Conservation (phyloP, 495 filamentous ascomycete genomes). For the Talaromyces adpressus region DNA sequence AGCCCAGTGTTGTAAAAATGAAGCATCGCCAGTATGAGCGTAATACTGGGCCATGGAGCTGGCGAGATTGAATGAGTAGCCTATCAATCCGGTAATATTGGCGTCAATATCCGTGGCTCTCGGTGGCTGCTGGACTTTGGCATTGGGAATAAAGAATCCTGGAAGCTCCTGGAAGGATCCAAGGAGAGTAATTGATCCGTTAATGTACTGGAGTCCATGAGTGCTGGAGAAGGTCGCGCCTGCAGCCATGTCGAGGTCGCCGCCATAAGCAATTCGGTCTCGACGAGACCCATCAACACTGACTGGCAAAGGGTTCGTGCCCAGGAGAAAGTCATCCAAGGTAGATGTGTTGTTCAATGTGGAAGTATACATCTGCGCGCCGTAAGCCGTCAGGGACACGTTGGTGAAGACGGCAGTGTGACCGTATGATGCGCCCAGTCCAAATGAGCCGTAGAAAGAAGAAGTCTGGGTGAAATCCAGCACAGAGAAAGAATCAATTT, state of each 20-base stretch:
- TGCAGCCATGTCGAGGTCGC: slow-evolving; percentile 15
- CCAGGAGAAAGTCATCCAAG: slow-evolving; percentile 14
- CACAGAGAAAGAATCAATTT: slow-evolving; percentile 9
- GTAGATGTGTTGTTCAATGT: slow-evolving; percentile 11
- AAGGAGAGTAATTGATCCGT: slow-evolving; percentile 14
- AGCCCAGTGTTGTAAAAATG: slow-evolving; percentile 10
- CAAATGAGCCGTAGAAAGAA: slow-evolving; percentile 14
- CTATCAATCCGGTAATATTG: slow-evolving; percentile 18
- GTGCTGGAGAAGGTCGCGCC: slow-evolving; percentile 13
- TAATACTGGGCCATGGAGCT: slow-evolving; percentile 15
- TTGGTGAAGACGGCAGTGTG: slow-evolving; percentile 15
- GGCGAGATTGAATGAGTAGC: slow-evolving; percentile 16
- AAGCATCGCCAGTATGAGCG: slow-evolving; percentile 12
- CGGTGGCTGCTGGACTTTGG: slow-evolving; percentile 15
- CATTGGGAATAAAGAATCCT: slow-evolving; percentile 16
- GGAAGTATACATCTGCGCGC: slow-evolving; percentile 12
- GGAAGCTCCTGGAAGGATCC: slow-evolving; percentile 15
- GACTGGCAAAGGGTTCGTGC: slow-evolving; percentile 14
- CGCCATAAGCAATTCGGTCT: slow-evolving; percentile 16
- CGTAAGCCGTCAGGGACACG: slow-evolving; percentile 11
- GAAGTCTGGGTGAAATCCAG: slow-evolving; percentile 14
- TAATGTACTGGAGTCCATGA: slow-evolving; percentile 13
- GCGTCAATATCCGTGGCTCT: slow-evolving; percentile 8
- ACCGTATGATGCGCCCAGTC: slow-evolving; percentile 14
- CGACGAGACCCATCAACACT: slow-evolving; percentile 17